Evolutionary conservation across 345 rosid genomes (phyloP).

Genomic region (Rhizophora mangle): DNA sequence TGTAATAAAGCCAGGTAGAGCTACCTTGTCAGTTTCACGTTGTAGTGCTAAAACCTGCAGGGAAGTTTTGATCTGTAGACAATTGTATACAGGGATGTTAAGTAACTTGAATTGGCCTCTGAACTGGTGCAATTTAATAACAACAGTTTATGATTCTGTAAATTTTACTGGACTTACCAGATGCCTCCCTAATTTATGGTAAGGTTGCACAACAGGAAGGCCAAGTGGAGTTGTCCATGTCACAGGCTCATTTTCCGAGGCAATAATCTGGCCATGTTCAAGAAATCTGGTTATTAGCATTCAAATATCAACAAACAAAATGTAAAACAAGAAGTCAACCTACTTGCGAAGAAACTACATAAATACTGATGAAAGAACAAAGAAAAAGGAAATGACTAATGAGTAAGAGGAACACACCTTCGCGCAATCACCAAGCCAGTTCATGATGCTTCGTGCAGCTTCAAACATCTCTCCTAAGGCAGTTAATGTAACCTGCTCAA

Average conservation of each 20-base stretch:
- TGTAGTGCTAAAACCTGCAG: conserved; percentile 84
- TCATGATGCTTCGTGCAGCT: conserved; percentile 93
- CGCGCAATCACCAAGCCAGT: conserved; percentile 97
- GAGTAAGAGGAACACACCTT: conserved; percentile 46
- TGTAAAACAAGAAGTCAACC: neutral
- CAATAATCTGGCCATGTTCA: conserved; percentile 59
- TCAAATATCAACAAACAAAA: neutral
- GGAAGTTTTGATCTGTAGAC: conserved; percentile 83
- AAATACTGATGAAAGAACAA: neutral
- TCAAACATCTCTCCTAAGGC: conserved; percentile 96
- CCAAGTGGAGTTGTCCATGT: conserved; percentile 95
- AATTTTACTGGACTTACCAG: conserved; percentile 46
- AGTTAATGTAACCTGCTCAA: conserved; percentile 67
- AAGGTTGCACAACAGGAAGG: conserved; percentile 99
- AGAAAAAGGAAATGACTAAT: neutral
- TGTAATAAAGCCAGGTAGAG: conserved; percentile 2
- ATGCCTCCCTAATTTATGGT: conserved; percentile 64
- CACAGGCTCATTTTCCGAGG: conserved; percentile 85
- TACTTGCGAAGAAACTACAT: neutral
- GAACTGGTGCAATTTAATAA: conserved; percentile 8
- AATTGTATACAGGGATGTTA: conserved; percentile 18
- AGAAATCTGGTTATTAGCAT: conserved; percentile 13
- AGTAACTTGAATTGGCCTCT: conserved; percentile 10
- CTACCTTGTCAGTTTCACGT: conserved; percentile 82
- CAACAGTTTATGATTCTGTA: conserved; percentile 1